Percentiles rank a stretch among this genome's conserved stretches.
phyloP scores from a whole-genome alignment of 2,329 filamentous ascomycete species.

The Dryadomyces quercus-mongolicae region DNA sequence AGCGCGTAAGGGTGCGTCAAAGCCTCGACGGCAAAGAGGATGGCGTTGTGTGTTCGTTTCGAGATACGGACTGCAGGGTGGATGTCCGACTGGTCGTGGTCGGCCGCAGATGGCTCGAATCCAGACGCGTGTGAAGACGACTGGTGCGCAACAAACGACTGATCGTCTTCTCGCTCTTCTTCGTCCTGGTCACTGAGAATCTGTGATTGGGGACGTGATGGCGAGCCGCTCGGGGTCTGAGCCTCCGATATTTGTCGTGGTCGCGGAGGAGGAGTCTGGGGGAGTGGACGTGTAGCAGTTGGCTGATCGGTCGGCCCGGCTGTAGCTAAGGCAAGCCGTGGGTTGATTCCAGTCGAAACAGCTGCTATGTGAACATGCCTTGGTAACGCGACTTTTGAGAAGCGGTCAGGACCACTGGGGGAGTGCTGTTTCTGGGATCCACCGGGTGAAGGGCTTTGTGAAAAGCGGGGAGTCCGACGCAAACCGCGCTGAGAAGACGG shows the following conservation, averaged over 20 bases:
- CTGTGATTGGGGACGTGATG: slow-evolving; percentile 29
- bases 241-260: slow-evolving; percentile 6
- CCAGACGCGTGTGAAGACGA: not conserved
- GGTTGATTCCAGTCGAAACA: slow-evolving; percentile 35
- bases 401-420: not conserved
- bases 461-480: slow-evolving; percentile 40
- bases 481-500: slow-evolving; percentile 32
- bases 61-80: slow-evolving; percentile 55
- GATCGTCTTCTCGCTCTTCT: slow-evolving; percentile 15
- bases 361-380: slow-evolving; percentile 32
- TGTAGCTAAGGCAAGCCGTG: slow-evolving; percentile 25
- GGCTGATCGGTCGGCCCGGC: slow-evolving; percentile 16
- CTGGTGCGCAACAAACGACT: slow-evolving; percentile 19
- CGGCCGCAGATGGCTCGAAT: slow-evolving; percentile 15
- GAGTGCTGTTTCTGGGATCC: not conserved
- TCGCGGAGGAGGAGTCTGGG: slow-evolving; percentile 4
- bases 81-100: slow-evolving; percentile 22
- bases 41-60: slow-evolving; percentile 73
- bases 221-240: not conserved
- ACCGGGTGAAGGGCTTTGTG: slow-evolving; percentile 28
- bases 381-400: slow-evolving; percentile 5
- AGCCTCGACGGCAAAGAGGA: slow-evolving; percentile 84
- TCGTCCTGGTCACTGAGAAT: slow-evolving; percentile 32
- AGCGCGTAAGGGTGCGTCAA: slow-evolving; percentile 73
- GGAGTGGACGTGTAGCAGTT: not conserved